Conservation (phyloP, 2,329 filamentous ascomycete genomes). For the Talaromyces sp. region DNA sequence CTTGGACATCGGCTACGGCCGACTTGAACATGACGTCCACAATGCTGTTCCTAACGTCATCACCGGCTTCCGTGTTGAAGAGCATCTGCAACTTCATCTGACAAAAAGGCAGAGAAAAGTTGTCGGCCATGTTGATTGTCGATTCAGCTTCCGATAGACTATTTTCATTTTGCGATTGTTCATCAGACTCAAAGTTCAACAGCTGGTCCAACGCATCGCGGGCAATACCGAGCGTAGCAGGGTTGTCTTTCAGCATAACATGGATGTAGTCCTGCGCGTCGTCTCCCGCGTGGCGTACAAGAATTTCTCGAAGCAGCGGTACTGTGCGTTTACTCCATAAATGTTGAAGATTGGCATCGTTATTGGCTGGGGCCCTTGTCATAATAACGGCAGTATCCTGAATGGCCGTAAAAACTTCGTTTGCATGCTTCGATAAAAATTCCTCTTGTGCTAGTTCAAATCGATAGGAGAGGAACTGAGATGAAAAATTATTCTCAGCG, state of each 20-base stretch:
- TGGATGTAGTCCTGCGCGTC: conserved; percentile 25
- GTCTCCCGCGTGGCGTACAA: conserved; percentile 29
- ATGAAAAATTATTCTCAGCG: conserved; percentile 11
- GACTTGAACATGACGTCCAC: conserved; percentile 38
- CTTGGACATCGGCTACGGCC: conserved; percentile 31
- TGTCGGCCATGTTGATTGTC: conserved; percentile 32
- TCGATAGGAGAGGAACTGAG: conserved; percentile 37
- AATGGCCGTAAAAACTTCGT: conserved; percentile 30
- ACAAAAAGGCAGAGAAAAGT: conserved; percentile 41
- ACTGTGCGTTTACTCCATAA: conserved; percentile 22
- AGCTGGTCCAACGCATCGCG: conserved; percentile 30
- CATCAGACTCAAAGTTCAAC: conserved; percentile 22
- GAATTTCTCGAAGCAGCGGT: conserved; percentile 27
- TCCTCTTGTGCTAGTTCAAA: conserved; percentile 37
- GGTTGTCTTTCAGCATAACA: conserved; percentile 24
- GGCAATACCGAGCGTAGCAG: conserved; percentile 22
- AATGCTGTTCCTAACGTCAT: conserved; percentile 26
- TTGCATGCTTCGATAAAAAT: conserved; percentile 30
- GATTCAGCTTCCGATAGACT: conserved; percentile 28
- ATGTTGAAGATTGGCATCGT: conserved; percentile 6
- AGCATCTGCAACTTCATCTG: conserved; percentile 39
- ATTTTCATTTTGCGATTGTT: conserved; percentile 14
- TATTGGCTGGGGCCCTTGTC: conserved; percentile 3
- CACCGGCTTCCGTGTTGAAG: conserved; percentile 27
- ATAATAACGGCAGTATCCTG: conserved; percentile 25